Evolutionary conservation across 495 filamentous ascomycete genomes (phyloP).

Genomic region (Trichoderma virens): DNA sequence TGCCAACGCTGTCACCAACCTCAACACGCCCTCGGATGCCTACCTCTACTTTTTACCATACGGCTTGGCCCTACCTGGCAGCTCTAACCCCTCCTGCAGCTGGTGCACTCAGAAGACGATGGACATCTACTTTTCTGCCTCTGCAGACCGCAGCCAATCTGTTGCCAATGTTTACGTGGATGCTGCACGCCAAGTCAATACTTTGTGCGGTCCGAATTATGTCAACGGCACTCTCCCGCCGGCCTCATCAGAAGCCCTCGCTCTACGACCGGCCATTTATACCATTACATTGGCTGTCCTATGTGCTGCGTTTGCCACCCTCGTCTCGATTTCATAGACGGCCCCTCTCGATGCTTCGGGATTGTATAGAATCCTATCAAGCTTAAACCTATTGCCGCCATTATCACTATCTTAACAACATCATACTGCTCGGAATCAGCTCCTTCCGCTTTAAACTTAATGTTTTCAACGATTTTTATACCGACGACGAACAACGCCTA

Average conservation of each 20-base stretch:
- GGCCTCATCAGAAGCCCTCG: constrained; percentile 11
- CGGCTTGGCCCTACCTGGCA: constrained; percentile 57
- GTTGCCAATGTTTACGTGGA: constrained; percentile 51
- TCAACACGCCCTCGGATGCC: constrained; percentile 53
- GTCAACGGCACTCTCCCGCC: constrained; percentile 52
- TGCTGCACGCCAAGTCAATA: constrained; percentile 59
- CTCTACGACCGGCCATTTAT: not conserved
- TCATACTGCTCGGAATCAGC: not conserved
- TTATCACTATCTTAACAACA: not conserved
- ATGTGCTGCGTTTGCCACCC: not conserved
- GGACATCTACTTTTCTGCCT: constrained; percentile 55
- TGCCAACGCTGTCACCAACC: constrained; percentile 76
- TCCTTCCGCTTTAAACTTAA: not conserved
- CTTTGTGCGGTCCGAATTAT: constrained; percentile 55
- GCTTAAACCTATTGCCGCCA: not conserved
- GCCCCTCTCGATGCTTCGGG: not conserved
- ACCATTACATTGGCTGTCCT: not conserved
- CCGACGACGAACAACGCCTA: not conserved
- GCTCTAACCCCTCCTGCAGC: constrained; percentile 57
- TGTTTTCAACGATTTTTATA: not conserved
- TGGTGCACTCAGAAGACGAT: constrained; percentile 64
- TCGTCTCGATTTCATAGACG: not conserved
- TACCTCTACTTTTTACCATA: constrained; percentile 81
- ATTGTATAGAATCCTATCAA: not conserved
- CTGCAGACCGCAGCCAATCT: constrained; percentile 49